Base-by-base conservation (phyloP, 805 yeast species). In the Ogataea angusta region DNA sequence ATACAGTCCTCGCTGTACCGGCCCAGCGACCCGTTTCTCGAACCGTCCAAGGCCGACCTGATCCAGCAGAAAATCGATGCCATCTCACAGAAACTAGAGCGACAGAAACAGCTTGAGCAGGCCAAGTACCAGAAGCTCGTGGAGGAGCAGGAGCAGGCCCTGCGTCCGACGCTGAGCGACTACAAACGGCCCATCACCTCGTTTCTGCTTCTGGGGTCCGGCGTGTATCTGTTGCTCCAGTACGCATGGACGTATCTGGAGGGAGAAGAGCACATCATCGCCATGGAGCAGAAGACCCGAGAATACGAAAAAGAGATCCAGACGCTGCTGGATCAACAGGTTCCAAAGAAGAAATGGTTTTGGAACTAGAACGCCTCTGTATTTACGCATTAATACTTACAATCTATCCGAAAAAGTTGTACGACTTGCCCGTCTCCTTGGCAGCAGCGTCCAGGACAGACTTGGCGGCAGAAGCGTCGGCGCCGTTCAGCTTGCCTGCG, bases 401-500 rank as follows among this genome's bases (percentile, higher is more conserved):
- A 42, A 1, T 18, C 15, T 30, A 30, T 18, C 47, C 48, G 26
- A 53, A 49, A 44, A 40, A 54, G 29, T 45, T 47, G 40, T 37
- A 37, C 18, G 33, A 19, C 31, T 37, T 75, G 35, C 69, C 61
- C 46, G 78, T 66, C 54, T 73, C 75, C 54, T 69, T 67, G 42
- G 83, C 83, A 52, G 66, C 69, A 17, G 70, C 86, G 29, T 62
- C 57, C 35, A 86, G 64, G n/a, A 72, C 72, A 18, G 75, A 63
- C 73, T 87, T 87, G 44, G 77, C 77, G 40, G 72, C 60, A 24
- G 68, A 68, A 48, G 77, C 76, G 48, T 76, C 82, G 33, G 69
- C 69, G 43, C 68, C 79, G 40, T 72, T 76, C 45, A 85, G 68
- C 70, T 81, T 80, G 21, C 66, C 69, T 42, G 95, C 91, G 56